Percentiles rank a stretch among this genome's conserved stretches.
Conservation (phyloP, 2,329 filamentous ascomycete species). For the Leptographium procerum region DNA sequence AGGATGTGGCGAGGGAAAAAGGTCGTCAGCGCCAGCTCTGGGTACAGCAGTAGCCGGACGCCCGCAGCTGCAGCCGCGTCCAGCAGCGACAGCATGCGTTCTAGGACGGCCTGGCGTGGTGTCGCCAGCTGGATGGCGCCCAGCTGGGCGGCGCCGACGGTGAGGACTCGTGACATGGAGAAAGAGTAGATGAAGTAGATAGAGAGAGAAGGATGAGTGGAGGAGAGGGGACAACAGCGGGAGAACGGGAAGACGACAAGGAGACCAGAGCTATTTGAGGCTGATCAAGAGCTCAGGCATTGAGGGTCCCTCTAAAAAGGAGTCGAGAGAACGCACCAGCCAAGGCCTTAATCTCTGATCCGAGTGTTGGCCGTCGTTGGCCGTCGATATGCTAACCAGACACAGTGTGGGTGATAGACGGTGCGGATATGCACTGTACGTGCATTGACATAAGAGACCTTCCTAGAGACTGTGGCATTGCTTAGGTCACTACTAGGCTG, state of each 20-base stretch:
- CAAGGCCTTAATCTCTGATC: no score
- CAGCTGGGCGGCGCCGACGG: conserved; percentile 40
- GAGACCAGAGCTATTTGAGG: neutral
- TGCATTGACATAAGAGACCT: no score
- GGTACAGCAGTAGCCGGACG: conserved; percentile 38
- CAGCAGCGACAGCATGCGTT: conserved; percentile 39
- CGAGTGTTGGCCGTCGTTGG: no score
- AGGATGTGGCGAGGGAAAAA: conserved; percentile 44
- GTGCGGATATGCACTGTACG: no score
- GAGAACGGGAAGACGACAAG: neutral
- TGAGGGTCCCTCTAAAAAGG: no score
- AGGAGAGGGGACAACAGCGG: neutral
- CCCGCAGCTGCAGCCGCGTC: conserved; percentile 28
- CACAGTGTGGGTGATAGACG: no score
- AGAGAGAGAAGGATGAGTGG: neutral
- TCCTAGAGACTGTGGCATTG: no score
- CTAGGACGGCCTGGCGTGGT: conserved; percentile 27
- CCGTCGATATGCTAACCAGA: no score
- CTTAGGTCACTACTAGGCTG: no score
- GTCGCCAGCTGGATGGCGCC: conserved; percentile 28
- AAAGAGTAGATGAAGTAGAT: no score
- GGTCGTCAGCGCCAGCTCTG: conserved; percentile 40
- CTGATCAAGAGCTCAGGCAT: no score
- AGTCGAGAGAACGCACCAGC: no score
- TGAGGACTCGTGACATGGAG: conserved; percentile 2